phyloP scores from a whole-genome alignment of 495 filamentous ascomycete genomes.

The Talaromyces adpressus region DNA sequence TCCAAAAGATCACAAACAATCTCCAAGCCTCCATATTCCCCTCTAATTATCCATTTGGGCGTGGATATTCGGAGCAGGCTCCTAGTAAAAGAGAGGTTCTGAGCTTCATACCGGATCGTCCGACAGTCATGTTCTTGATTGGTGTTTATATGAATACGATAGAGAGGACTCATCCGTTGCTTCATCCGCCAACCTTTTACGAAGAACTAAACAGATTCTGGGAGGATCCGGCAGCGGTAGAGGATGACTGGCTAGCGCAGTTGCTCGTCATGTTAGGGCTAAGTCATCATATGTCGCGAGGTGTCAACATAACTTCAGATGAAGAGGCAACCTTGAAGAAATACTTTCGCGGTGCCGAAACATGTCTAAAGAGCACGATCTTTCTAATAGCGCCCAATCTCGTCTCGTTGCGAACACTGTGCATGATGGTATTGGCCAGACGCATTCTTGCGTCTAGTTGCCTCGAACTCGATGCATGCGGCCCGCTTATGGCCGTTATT shows the following conservation, averaged over 20 bases:
- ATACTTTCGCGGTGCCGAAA: slow-evolving; percentile 7
- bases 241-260: slow-evolving; percentile 5
- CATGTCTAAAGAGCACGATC: slow-evolving; percentile 3
- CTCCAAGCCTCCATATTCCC: neutral
- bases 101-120: neutral
- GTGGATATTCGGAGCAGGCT: neutral
- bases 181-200: slow-evolving; percentile 4
- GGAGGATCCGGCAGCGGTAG: neutral
- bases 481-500: neutral
- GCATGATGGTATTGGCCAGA: slow-evolving; percentile 8
- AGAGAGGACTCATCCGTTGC: slow-evolving; percentile 4
- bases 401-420: slow-evolving; percentile 5
- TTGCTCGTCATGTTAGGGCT: slow-evolving; percentile 6
- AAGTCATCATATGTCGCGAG: neutral
- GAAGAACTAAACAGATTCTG: slow-evolving; percentile 4
- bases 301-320: neutral
- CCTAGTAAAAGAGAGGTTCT: slow-evolving; percentile 3
- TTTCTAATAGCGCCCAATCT: neutral
- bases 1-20: neutral
- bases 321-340: neutral
- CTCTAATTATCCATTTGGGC: slow-evolving; percentile 2
- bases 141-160: slow-evolving; percentile 6
- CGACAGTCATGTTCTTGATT: neutral
- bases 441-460: neutral
- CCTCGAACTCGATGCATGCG: slow-evolving; percentile 3